Conservation (phyloP, 2,329 filamentous ascomycete genomes). For the Calonectria montana region DNA sequence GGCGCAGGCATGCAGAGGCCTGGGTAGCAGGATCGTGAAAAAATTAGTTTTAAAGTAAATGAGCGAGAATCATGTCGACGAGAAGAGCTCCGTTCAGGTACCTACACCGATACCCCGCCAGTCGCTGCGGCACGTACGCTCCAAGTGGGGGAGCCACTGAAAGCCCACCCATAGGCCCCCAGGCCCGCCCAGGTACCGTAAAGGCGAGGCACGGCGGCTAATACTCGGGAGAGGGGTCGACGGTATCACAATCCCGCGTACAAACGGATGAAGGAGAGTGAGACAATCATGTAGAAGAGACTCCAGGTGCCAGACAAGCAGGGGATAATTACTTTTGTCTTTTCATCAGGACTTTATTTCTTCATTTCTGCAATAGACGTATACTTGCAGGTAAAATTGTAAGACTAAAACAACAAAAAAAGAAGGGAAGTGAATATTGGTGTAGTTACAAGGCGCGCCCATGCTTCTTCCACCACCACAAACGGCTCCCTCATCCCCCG, state of each 20-base stretch:
- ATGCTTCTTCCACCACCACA: not conserved
- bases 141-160: not conserved
- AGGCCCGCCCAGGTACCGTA: conserved; percentile 8
- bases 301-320: not conserved
- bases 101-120: conserved; percentile 37
- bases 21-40: not conserved
- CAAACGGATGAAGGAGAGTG: not conserved
- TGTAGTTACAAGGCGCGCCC: not conserved
- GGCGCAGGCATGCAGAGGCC: not conserved
- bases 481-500: not conserved
- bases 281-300: not conserved
- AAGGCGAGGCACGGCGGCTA: not conserved
- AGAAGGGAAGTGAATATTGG: not conserved
- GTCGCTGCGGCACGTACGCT: conserved; percentile 12
- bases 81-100: conserved; percentile 1
- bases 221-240: conserved; percentile 16
- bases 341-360: not conserved
- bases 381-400: not conserved
- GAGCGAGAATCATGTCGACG: not conserved
- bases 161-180: not conserved
- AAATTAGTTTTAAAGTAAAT: not conserved
- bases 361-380: not conserved
- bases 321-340: not conserved
- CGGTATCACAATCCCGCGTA: not conserved
- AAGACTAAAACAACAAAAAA: not conserved